phyloP scores from a whole-genome alignment of 371 early-diverging fungal genomes.

The Haplosporangium sp. region DNA sequence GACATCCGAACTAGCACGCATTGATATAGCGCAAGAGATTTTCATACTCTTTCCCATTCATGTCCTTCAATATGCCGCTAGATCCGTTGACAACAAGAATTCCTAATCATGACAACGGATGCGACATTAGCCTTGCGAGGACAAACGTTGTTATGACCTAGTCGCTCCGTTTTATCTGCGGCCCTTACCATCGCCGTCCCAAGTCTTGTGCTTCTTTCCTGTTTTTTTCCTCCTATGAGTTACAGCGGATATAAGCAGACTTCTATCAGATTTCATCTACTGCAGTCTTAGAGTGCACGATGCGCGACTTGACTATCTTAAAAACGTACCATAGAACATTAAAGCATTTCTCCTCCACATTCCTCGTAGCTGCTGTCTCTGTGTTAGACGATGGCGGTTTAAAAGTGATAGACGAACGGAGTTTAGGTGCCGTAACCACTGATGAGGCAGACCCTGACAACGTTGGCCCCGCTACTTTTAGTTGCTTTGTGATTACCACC shows the following conservation, averaged over 20 bases:
- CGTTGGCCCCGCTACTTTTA: background rate
- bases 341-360: slow-evolving; percentile 21
- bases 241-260: too few species aligned
- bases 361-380: background rate
- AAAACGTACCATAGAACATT: slow-evolving; percentile 36
- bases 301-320: background rate
- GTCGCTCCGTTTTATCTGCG: background rate
- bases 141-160: background rate
- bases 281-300: too few species aligned
- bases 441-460: background rate
- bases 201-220: slow-evolving; percentile 64
- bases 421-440: background rate
- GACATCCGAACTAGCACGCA: too few species aligned
- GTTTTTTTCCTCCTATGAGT: slow-evolving; percentile 43
- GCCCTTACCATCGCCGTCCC: slow-evolving; percentile 64
- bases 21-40: too few species aligned
- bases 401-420: background rate
- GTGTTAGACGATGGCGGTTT: background rate
- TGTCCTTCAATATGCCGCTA: slow-evolving; percentile 27
- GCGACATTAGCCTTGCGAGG: background rate
- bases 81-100: slow-evolving; percentile 46
- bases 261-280: background rate
- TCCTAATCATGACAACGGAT: slow-evolving; percentile 6
- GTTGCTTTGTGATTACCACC: too few species aligned
- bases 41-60: slow-evolving; percentile 60